Evolutionary conservation across 768 basidiomycete species (phyloP).

Genomic region (Lactarius indigo): DNA sequence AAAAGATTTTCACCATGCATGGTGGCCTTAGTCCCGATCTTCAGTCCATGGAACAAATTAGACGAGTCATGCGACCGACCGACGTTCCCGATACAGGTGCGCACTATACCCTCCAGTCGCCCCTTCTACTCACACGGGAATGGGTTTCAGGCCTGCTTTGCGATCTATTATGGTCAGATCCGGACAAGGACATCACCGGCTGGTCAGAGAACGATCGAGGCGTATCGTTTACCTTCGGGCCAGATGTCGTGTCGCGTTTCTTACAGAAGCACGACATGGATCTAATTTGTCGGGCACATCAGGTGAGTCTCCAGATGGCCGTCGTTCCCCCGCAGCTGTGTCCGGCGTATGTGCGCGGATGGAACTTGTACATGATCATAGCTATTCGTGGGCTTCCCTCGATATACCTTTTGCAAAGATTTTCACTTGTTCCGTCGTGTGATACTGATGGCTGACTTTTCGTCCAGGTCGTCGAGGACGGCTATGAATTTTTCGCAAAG

Average conservation of each 20-base stretch:
- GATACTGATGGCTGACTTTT: conserved; percentile 4
- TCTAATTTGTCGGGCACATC: conserved; percentile 96
- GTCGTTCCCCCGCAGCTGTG: conserved; percentile 6
- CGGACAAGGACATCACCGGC: conserved; percentile 98
- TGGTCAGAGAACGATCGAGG: conserved; percentile 99
- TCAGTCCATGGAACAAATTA: conserved; percentile 99
- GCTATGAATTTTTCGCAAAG: conserved; percentile 99
- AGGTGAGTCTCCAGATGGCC: conserved; percentile 50
- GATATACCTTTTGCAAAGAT: background rate
- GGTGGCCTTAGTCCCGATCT: conserved; percentile 96
- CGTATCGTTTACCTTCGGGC: conserved; percentile 98
- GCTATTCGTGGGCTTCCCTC: background rate
- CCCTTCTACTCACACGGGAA: conserved; percentile 12
- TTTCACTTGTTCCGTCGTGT: background rate
- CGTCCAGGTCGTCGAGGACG: conserved; percentile 90
- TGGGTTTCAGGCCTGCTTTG: conserved; percentile 72
- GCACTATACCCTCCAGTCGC: conserved; percentile 26
- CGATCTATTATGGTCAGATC: conserved; percentile 98
- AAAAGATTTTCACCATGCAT: conserved; percentile 99
- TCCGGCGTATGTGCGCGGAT: background rate
- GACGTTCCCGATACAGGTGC: conserved; percentile 97
- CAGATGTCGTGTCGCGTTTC: conserved; percentile 97
- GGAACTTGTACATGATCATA: background rate
- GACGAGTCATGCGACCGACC: conserved; percentile 97
- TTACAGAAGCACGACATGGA: conserved; percentile 99